phyloP scores from a whole-genome alignment of 139 green algal species.

The Ostreobium quekettii region DNA sequence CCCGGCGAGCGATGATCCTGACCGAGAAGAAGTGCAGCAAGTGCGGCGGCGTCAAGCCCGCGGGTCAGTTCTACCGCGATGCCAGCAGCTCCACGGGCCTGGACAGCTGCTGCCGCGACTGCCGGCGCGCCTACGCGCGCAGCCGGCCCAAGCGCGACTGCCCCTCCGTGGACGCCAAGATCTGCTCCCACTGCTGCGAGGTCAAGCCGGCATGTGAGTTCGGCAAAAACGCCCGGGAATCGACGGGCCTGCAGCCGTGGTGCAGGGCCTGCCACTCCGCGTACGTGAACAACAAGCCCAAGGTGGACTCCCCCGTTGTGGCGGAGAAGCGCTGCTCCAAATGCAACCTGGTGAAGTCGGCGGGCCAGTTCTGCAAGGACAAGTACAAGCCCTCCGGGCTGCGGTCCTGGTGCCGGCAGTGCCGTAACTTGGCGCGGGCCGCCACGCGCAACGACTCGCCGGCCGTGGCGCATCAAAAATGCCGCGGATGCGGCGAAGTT shows the following conservation, averaged over 20 bases:
- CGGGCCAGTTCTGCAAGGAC: neutral
- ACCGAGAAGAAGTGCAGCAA: slow-evolving; percentile 1
- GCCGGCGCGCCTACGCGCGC: neutral
- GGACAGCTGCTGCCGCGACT: neutral
- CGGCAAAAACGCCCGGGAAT: neutral
- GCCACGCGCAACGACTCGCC: neutral
- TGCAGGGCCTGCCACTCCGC: neutral
- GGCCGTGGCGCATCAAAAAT: neutral
- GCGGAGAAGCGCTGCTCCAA: neutral
- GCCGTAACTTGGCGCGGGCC: neutral
- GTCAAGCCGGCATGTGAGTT: neutral
- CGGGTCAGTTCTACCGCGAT: neutral
- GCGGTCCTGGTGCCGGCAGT: neutral
- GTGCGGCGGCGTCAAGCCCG: neutral
- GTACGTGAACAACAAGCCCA: neutral
- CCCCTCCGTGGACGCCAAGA: neutral
- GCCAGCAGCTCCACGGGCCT: neutral
- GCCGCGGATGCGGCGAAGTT: neutral
- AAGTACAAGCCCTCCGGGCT: slow-evolving; percentile 1
- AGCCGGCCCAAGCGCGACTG: neutral
- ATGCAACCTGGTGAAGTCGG: neutral
- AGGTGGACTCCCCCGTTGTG: neutral
- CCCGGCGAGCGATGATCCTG: too few relatives aligned
- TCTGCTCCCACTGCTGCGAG: neutral
- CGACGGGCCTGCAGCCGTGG: neutral